phyloP scores from a whole-genome alignment of 306 rosid species.

The Malus sylvestris region DNA sequence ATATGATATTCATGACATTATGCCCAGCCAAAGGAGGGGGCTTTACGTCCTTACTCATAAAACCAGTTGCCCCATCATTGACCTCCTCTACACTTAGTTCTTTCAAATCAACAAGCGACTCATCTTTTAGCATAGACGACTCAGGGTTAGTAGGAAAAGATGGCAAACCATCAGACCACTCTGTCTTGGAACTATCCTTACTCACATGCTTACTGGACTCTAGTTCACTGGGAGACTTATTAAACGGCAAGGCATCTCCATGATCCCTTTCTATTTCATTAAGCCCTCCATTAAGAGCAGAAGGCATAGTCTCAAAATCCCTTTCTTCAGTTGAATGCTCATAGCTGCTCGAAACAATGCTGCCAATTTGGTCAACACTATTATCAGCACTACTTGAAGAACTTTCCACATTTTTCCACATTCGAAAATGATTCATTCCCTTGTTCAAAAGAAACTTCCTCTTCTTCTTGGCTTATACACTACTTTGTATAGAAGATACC shows the following conservation, averaged over 20 bases:
- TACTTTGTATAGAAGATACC: constrained; percentile 46
- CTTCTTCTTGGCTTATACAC: constrained; percentile 33
- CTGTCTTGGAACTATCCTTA: constrained; percentile 20
- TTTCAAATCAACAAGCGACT: constrained; percentile 11
- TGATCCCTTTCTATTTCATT: constrained; percentile 25
- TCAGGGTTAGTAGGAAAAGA: constrained; percentile 15
- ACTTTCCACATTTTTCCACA: constrained; percentile 22
- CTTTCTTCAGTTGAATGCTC: constrained; percentile 28
- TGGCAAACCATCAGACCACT: constrained; percentile 25
- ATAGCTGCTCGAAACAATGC: constrained; percentile 24
- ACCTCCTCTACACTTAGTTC: constrained; percentile 25
- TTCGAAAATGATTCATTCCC: constrained; percentile 21
- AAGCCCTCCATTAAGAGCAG: constrained; percentile 16
- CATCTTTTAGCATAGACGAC: constrained; percentile 17
- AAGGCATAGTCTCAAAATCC: constrained; percentile 25
- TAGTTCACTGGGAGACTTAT: constrained; percentile 14
- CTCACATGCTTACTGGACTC: constrained; percentile 22
- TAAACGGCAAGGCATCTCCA: constrained; percentile 19
- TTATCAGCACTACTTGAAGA: constrained; percentile 12
- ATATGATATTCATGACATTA: constrained; percentile 79
- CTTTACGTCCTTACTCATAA: constrained; percentile 27
- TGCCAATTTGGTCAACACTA: constrained; percentile 28
- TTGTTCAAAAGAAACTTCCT: constrained; percentile 27
- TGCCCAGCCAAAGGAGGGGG: constrained; percentile 78
- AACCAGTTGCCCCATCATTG: constrained; percentile 15